These are phyloP conservation scores for Penicillium sp. DNA, from an alignment of 2,329 filamentous ascomycete genomes.

Conservation along the genomic window DNA sequence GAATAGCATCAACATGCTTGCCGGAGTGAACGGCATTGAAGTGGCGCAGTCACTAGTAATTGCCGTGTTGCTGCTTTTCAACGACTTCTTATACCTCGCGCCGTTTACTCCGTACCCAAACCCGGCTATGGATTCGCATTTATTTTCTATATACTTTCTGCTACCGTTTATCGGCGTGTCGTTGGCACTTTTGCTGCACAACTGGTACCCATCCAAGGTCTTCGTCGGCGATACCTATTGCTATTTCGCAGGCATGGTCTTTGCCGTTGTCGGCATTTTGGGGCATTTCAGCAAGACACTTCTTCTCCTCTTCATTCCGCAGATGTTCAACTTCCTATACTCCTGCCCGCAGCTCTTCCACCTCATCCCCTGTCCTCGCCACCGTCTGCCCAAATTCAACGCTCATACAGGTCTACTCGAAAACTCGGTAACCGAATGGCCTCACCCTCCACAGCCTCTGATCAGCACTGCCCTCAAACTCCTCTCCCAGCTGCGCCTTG, in stretches of 20 bases:
- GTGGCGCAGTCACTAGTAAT: slow-evolving; percentile 92
- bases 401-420: slow-evolving; percentile 78
- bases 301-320: slow-evolving; percentile 81
- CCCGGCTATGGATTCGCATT: slow-evolving; percentile 89
- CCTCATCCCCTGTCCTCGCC: slow-evolving; percentile 84
- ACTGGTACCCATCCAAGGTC: slow-evolving; percentile 91
- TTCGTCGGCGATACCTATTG: slow-evolving; percentile 99
- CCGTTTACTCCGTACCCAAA: slow-evolving; percentile 76
- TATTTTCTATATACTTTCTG: slow-evolving; percentile 93
- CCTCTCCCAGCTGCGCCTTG: slow-evolving; percentile 63
- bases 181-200: slow-evolving; percentile 78
- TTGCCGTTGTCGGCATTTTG: slow-evolving; percentile 92
- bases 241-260: slow-evolving; percentile 99
- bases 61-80: slow-evolving; percentile 74
- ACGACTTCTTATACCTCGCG: slow-evolving; percentile 80
- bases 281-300: slow-evolving; percentile 98
- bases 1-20: slow-evolving; percentile 99
- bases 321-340: slow-evolving; percentile 96
- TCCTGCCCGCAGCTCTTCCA: slow-evolving; percentile 88
- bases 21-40: slow-evolving; percentile 97
- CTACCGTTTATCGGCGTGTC: slow-evolving; percentile 94
- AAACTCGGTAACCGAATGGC: slow-evolving; percentile 77
- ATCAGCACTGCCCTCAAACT: slow-evolving; percentile 64
- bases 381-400: slow-evolving; percentile 87
- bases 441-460: slow-evolving; percentile 62